Evolutionary conservation across 176 grass and related monocot genomes (phyloP).

Genomic region (Oryza rufipogon): DNA sequence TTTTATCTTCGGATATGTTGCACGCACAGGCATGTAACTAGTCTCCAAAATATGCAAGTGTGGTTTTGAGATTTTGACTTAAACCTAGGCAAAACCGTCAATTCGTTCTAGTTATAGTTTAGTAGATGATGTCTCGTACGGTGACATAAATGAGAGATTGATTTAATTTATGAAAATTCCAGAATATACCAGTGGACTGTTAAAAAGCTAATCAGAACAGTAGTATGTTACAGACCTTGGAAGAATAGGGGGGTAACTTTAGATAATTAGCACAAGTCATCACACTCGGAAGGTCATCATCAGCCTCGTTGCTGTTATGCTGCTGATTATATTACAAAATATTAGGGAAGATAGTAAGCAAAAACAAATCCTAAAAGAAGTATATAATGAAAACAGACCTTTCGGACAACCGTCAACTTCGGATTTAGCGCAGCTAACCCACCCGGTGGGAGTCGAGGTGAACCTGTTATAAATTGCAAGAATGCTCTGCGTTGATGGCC

Average conservation of each 20-base stretch:
- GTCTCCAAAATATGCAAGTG: background rate
- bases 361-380: background rate
- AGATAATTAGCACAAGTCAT: constrained; percentile 99
- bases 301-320: constrained; percentile 66
- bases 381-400: constrained; percentile 63
- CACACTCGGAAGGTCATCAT: constrained; percentile 87
- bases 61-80: background rate
- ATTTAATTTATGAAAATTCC: background rate
- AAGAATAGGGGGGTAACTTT: constrained; percentile 91
- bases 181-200: background rate
- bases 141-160: background rate
- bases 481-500: constrained; percentile 72
- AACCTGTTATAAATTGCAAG: constrained; percentile 95
- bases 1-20: too few relatives aligned
- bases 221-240: constrained; percentile 61
- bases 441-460: constrained; percentile 88
- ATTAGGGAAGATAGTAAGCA: constrained; percentile 24
- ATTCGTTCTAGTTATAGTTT: background rate
- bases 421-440: constrained; percentile 89
- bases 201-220: background rate
- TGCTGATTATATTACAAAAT: constrained; percentile 49
- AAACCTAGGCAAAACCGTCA: background rate
- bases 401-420: constrained; percentile 92
- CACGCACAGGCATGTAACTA: too few relatives aligned
- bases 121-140: background rate